Evolutionary conservation across 1,284 basidiomycete species (phyloP).

Genomic region (Lignosus rhinocerotis): DNA sequence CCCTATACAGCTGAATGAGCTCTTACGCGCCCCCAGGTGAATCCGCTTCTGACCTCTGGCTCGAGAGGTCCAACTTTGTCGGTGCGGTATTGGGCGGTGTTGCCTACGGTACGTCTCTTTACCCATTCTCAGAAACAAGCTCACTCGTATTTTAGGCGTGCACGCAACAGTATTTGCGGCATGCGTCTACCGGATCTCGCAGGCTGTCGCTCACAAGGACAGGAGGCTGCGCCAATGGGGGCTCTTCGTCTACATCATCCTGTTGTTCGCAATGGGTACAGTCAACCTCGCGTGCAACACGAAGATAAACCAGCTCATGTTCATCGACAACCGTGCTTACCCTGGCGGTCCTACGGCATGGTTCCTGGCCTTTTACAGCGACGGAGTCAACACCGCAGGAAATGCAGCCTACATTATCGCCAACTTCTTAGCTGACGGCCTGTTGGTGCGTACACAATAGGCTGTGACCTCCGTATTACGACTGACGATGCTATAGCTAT

Average conservation of each 20-base stretch:
- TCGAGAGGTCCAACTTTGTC: slow-evolving; percentile 34
- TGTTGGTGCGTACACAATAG: slow-evolving; percentile 27
- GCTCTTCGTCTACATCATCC: slow-evolving; percentile 16
- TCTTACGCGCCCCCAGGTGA: slow-evolving; percentile 17
- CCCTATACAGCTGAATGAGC: not conserved
- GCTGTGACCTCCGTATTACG: not conserved
- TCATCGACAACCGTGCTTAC: slow-evolving; percentile 35
- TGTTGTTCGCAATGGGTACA: slow-evolving; percentile 31
- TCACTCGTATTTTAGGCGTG: slow-evolving; percentile 1
- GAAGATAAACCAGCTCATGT: slow-evolving; percentile 31
- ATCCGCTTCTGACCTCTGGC: slow-evolving; percentile 26
- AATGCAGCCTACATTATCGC: slow-evolving; percentile 31
- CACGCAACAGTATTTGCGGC: slow-evolving; percentile 17
- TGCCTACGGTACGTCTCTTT: slow-evolving; percentile 30
- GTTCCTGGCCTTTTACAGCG: slow-evolving; percentile 11
- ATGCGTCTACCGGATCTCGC: slow-evolving; percentile 16
- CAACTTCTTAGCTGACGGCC: slow-evolving; percentile 32
- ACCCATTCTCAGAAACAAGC: not conserved
- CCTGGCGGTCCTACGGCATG: slow-evolving; percentile 33
- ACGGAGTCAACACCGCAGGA: slow-evolving; percentile 26
- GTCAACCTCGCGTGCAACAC: slow-evolving; percentile 28
- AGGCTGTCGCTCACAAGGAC: slow-evolving; percentile 10
- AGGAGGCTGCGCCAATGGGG: not conserved
- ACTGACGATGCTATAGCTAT: slow-evolving; percentile 25
- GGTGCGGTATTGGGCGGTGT: slow-evolving; percentile 32